Evolutionary conservation across 257 asterid species (phyloP).

Genomic region (Craterostigma plantagineum): DNA sequence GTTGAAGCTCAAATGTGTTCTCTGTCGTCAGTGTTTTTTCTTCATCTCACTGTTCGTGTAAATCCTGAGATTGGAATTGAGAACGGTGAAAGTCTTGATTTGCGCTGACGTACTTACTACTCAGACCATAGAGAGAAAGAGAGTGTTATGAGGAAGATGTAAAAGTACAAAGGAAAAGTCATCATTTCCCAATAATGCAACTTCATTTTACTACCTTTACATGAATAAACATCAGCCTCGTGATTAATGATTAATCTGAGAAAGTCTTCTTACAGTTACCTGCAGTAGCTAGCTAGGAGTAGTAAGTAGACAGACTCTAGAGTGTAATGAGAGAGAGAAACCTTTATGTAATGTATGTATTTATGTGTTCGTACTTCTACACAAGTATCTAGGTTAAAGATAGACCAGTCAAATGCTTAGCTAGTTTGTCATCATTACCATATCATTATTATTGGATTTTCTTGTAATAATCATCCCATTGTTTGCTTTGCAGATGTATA

Average conservation of each 20-base stretch:
- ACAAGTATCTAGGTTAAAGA: not conserved
- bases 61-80: slow-evolving; percentile 14
- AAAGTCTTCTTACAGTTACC: slow-evolving; percentile 16
- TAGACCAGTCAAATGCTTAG: not conserved
- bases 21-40: no score
- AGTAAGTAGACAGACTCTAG: no score
- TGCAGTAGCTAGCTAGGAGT: slow-evolving; percentile 9
- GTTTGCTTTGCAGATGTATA: slow-evolving; percentile 86
- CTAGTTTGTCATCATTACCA: no score
- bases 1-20: slow-evolving; percentile 4
- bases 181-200: slow-evolving; percentile 73
- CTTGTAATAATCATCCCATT: slow-evolving; percentile 4
- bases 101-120: slow-evolving; percentile 1
- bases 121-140: no score
- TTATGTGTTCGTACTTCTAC: not conserved
- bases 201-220: no score
- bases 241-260: slow-evolving; percentile 43
- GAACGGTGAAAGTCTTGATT: slow-evolving; percentile 7
- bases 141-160: no score
- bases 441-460: not conserved
- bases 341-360: no score
- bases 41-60: no score
- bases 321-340: no score
- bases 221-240: slow-evolving; percentile 57
- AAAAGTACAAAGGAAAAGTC: slow-evolving; percentile 40